A percentile compares a stretch with the other conserved stretches of the same genome.
These are phyloP conservation scores for Gonium pectorale DNA, from an alignment of 139 green algal genomes.

Conservation along the genomic window DNA sequence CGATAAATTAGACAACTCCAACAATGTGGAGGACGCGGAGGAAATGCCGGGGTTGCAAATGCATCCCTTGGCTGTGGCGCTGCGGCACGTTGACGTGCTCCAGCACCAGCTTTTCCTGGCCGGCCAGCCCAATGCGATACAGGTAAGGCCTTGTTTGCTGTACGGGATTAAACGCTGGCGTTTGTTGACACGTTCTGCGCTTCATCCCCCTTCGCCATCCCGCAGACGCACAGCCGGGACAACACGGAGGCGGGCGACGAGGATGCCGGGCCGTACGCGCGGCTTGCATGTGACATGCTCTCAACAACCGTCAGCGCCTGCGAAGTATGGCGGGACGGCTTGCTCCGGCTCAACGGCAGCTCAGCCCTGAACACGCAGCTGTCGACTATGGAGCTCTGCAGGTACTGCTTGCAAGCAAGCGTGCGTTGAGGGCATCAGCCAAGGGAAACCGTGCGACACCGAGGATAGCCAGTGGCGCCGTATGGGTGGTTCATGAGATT, in stretches of 20 bases:
- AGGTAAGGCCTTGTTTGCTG: no score
- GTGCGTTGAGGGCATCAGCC: no score
- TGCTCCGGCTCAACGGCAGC: not conserved
- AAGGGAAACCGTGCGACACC: no score
- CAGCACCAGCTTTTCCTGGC: constrained; percentile 24
- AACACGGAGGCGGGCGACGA: not conserved
- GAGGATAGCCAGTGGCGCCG: no score
- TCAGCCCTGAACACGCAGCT: not conserved
- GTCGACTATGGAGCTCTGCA: not conserved
- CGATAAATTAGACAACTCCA: no score
- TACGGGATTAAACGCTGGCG: no score
- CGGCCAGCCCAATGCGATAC: not conserved
- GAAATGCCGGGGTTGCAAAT: not conserved
- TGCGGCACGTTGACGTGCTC: constrained; percentile 18
- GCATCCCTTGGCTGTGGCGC: constrained; percentile 8
- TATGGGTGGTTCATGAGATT: no score
- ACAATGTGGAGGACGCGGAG: not conserved
- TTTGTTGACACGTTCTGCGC: no score
- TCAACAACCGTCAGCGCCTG: not conserved
- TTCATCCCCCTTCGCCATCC: no score
- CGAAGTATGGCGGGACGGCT: constrained; percentile 10
- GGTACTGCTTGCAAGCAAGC: no score
- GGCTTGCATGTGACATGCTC: constrained; percentile 17
- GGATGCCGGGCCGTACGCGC: not conserved
- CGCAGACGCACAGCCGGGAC: constrained; percentile 6